These are phyloP conservation scores for Candida cerambycidarum DNA, from an alignment of 805 yeast genomes.

Conservation along the genomic window DNA sequence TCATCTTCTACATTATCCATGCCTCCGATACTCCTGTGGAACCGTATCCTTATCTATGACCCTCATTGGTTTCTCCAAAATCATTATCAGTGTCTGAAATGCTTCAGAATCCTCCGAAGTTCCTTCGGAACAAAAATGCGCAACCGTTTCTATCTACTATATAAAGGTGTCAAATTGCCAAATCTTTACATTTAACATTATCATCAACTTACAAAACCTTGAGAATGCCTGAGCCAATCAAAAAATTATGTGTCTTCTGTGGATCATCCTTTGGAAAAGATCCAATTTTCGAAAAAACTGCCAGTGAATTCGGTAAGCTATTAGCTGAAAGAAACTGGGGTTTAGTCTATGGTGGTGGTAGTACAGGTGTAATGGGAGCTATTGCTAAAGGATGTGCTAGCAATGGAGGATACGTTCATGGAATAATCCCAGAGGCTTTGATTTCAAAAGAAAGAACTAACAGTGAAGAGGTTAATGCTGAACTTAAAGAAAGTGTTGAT, in stretches of 20 bases:
- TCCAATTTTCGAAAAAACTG: constrained; percentile 48
- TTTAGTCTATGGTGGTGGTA: constrained; percentile 87
- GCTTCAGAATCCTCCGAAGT: background rate
- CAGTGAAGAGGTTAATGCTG: constrained; percentile 43
- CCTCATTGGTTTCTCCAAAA: background rate
- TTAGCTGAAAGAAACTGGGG: constrained; percentile 66
- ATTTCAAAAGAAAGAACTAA: constrained; percentile 67
- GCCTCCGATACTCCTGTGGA: constrained; percentile 4
- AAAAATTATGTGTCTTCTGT: constrained; percentile 77
- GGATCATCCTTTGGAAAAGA: constrained; percentile 76
- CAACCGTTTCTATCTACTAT: constrained; percentile 1
- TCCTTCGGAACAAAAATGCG: constrained; percentile 6
- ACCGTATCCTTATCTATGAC: background rate
- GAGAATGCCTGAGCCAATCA: constrained; percentile 16
- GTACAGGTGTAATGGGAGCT: constrained; percentile 80
- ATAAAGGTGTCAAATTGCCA: background rate
- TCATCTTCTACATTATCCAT: too few species aligned
- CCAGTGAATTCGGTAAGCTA: constrained; percentile 57
- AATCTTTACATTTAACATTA: background rate
- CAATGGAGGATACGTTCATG: constrained; percentile 70
- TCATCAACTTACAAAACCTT: background rate
- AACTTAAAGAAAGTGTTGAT: constrained; percentile 52
- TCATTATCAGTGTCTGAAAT: background rate
- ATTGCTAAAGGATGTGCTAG: constrained; percentile 64
- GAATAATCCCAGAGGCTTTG: constrained; percentile 82